Percentiles rank a stretch among this genome's conserved stretches.
Evolutionary conservation across 2,329 filamentous ascomycete species (phyloP).

Genomic region (Pseudocercospora crystallina): DNA sequence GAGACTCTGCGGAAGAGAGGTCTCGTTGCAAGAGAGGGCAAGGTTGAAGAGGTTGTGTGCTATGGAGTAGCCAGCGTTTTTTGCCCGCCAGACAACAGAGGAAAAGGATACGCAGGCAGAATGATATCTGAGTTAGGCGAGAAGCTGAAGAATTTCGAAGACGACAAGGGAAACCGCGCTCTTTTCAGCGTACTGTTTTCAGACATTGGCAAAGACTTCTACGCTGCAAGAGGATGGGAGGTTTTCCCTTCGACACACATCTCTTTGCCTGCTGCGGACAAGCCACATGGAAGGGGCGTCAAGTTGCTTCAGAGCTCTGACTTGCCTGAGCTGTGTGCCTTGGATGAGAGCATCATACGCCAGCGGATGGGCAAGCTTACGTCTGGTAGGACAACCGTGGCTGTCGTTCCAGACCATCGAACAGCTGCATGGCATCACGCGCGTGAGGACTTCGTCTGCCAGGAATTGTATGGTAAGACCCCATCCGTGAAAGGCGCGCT

Average conservation of each 20-base stretch:
- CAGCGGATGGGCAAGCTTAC: conserved; percentile 46
- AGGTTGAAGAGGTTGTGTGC: conserved; percentile 57
- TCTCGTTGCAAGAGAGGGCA: conserved; percentile 45
- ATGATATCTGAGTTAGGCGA: conserved; percentile 70
- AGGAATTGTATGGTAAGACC: conserved; percentile 57
- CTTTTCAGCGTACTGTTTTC: conserved; percentile 81
- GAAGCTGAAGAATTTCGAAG: conserved; percentile 54
- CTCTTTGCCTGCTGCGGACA: conserved; percentile 52
- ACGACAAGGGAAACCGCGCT: conserved; percentile 44
- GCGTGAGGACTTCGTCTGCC: conserved; percentile 75
- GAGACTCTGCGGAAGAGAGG: conserved; percentile 56
- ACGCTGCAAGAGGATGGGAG: conserved; percentile 74
- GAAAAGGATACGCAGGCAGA: conserved; percentile 72
- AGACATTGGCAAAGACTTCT: conserved; percentile 82
- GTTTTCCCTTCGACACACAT: conserved; percentile 73
- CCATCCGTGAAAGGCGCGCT: conserved; percentile 71
- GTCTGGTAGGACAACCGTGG: conserved; percentile 46
- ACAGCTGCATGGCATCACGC: conserved; percentile 75
- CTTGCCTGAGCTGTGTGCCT: conserved; percentile 60
- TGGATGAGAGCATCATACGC: conserved; percentile 65
- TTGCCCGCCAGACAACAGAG: conserved; percentile 64
- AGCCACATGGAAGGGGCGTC: conserved; percentile 13
- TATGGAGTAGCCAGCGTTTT: conserved; percentile 81
- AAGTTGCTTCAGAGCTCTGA: conserved; percentile 57
- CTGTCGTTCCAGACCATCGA: conserved; percentile 66